Evolutionary conservation across 1,284 basidiomycete species (phyloP), one percentile per base, ranked within the genome.

Genomic region (Leccinum fuscescens): DNA sequence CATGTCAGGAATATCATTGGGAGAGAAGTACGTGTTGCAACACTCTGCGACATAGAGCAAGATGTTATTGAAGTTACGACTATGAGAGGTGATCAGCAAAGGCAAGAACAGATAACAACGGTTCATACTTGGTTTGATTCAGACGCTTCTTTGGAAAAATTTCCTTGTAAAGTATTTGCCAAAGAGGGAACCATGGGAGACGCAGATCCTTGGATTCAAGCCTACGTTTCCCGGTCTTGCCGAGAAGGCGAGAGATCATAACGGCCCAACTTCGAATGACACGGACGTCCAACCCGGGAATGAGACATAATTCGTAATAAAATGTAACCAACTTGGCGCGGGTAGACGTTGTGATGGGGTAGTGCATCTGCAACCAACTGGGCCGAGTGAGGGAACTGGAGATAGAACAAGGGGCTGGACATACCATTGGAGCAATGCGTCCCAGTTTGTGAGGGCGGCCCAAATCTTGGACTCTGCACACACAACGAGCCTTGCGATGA

Each of bases 1-100:
- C 93, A 99, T 98, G 65, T 93, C 91, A 66, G 92, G 88, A 52
- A 92, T 90, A 54, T 94, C 92, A 56, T 87, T 84, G 8, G 95
- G 92, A 67, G 95, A 89, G 76, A 96, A 98, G 82, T 98, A 98
- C 50, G 92, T 82, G 66, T 92, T 88, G 44, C 86, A 83, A 66
- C 83, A 83, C 65, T 94, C 90, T 37, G 94, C 92, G 62, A 98
- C 83, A 71, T 91, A 93, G 27, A 75, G 63, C 20, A 73, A 63
- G 22, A 72, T 72, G 22, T 75, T 74, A 48, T 69, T 73, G 49
- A 75, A 54, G 53, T 72, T 72, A 53, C 72, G 71, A 57, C 64
- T 67, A 48, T 29, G n/a, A 51, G 62, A 24, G 33, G 12, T 39
- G 14, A 48, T 72, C 44, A 59, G 49, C 22, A 51, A 49, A 63